Evolutionary conservation across 768 basidiomycete species (phyloP), one percentile per base, ranked within the genome.

Genomic region (Fomitopsis serialis): DNA sequence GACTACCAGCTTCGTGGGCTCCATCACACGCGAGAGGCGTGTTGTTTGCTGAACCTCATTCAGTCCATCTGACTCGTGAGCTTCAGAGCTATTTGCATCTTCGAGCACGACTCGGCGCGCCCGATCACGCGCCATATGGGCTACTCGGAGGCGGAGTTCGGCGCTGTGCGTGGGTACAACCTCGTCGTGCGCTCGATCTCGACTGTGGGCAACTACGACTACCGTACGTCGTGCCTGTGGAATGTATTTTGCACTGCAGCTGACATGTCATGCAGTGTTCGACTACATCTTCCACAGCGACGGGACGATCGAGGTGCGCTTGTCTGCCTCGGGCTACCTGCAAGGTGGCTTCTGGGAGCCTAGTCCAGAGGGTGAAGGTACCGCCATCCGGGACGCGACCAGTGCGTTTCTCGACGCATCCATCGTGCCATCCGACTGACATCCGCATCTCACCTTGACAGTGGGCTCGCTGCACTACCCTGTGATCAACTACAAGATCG

Each of bases 401-500:
- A 83, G 81, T 82, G 34, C 48, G 79, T 70, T 1, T 35, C 21
- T 23, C 13, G 21, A 25, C 13, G 24, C 44, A 22, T 21, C 27
- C 2, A n/a, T n/a, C 23, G 19, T 48, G 22, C 10, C 46, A 8
- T 7, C 10, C 23, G 19, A 7, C 10, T 47, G 25, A 21, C n/a
- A n/a, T 23, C 27, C 55, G 22, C 53, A 35, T 19, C 27, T 15
- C 42, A 15, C 19, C 15, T 46, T 23, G 21, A 22, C 19, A 81
- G 80, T 84, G 80, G 84, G 84, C 11, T 82, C 76, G 36, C 64
- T 86, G 11, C 84, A 86, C 55, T 83, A 87, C 62, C 84, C 84
- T 58, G 77, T 85, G 32, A 80, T 87, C 62, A 84, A 83, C 63
- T 82, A 73, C 67, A 81, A 80, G 66, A 77, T 86, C 57, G 85